Conservation (phyloP, 345 rosid genomes). For the Eucalyptus virginea region DNA sequence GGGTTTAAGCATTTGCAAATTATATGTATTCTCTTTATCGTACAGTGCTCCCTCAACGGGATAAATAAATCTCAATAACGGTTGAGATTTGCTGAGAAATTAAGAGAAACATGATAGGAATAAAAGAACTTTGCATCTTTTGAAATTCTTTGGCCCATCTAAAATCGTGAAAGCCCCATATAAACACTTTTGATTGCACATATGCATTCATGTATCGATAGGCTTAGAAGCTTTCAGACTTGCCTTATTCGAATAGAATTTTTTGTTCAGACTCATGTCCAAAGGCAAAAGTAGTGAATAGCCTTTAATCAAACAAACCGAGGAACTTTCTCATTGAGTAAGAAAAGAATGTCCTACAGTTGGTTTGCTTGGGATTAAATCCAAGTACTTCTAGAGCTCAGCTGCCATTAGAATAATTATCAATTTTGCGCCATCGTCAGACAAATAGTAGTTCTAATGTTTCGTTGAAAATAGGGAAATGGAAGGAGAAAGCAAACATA, state of each 20-base stretch:
- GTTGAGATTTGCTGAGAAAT: not conserved
- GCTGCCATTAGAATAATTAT: too few species aligned
- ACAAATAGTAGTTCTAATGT: too few species aligned
- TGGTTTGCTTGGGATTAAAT: not conserved
- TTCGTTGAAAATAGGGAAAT: not conserved
- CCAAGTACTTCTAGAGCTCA: not conserved
- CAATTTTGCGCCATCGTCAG: too few species aligned
- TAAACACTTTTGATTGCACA: not conserved
- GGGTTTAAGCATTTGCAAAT: not conserved
- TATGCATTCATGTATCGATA: not conserved
- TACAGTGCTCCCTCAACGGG: not conserved
- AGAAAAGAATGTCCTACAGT: not conserved
- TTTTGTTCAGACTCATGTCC: accelerated
- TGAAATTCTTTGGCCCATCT: not conserved
- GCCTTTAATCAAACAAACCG: not conserved
- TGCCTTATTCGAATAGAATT: not conserved
- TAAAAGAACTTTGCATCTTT: not conserved
- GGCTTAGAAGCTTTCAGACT: not conserved
- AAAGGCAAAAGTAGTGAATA: not conserved
- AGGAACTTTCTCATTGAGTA: not conserved
- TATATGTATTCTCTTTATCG: accelerated
- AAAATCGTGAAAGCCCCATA: not conserved
- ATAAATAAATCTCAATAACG: not conserved
- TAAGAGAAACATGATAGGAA: not conserved
- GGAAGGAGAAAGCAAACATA: conserved; percentile 1